Evolutionary conservation across 2,329 filamentous ascomycete species (phyloP).

Genomic region (Colletotrichum neosansevieriae): DNA sequence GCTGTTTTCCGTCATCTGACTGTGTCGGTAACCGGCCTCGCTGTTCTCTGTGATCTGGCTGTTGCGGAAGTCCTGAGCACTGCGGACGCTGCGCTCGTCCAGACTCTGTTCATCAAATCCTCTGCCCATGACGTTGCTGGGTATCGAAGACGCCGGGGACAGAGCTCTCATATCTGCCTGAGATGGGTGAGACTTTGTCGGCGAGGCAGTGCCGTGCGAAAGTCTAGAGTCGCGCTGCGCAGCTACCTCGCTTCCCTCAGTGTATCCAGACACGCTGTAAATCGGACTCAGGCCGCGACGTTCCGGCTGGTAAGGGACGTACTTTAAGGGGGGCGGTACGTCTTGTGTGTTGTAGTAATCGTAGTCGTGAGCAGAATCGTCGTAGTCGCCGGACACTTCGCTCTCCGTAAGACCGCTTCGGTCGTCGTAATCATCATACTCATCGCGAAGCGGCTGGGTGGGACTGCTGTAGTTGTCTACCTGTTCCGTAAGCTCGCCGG

Average conservation of each 20-base stretch:
- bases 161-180: conserved; percentile 55
- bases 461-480: conserved; percentile 54
- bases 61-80: conserved; percentile 67
- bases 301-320: conserved; percentile 76
- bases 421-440: conserved; percentile 54
- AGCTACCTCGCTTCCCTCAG: conserved; percentile 74
- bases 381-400: conserved; percentile 49
- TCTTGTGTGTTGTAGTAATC: conserved; percentile 70
- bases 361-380: conserved; percentile 56
- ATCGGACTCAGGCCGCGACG: conserved; percentile 86
- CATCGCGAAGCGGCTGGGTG: conserved; percentile 49
- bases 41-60: conserved; percentile 65
- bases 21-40: conserved; percentile 67
- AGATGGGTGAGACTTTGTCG: conserved; percentile 63
- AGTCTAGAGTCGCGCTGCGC: conserved; percentile 69
- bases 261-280: conserved; percentile 91
- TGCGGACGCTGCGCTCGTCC: conserved; percentile 68
- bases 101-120: conserved; percentile 65
- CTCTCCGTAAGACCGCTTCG: conserved; percentile 15
- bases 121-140: conserved; percentile 59
- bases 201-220: conserved; percentile 64
- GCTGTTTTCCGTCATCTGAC: conserved; percentile 64
- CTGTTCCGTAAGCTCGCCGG: conserved; percentile 55
- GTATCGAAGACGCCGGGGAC: conserved; percentile 69
- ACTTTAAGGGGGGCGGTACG: conserved; percentile 73